Conservation (phyloP, 2,329 filamentous ascomycete species). For the Lachnellula cervina region DNA sequence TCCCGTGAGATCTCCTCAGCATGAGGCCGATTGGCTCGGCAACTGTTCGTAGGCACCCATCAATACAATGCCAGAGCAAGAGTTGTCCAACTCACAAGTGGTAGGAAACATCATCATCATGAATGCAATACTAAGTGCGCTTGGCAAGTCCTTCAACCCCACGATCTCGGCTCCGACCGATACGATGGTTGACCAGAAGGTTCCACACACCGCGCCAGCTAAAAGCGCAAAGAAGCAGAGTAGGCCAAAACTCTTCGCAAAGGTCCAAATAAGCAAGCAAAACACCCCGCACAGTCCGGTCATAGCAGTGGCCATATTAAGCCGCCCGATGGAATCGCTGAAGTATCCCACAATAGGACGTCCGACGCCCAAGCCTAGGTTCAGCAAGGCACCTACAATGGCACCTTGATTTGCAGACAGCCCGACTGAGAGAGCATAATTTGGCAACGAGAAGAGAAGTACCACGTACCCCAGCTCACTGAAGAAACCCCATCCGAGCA, state of each 20-base stretch:
- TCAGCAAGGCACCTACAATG: conserved; percentile 39
- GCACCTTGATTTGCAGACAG: conserved; percentile 37
- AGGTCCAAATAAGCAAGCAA: conserved; percentile 43
- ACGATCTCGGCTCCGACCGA: conserved; percentile 38
- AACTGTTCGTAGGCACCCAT: conserved; percentile 20
- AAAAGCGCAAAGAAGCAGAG: conserved; percentile 41
- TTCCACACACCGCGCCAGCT: conserved; percentile 41
- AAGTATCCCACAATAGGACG: conserved; percentile 41
- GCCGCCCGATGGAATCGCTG: conserved; percentile 41
- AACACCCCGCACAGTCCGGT: conserved; percentile 37
- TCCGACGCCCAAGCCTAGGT: conserved; percentile 43
- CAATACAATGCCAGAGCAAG: too few species aligned
- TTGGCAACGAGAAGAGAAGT: conserved; percentile 41
- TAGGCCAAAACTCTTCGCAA: conserved; percentile 38
- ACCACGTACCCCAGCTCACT: conserved; percentile 45
- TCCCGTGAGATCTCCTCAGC: conserved; percentile 26
- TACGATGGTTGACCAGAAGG: conserved; percentile 44
- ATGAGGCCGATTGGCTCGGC: conserved; percentile 40
- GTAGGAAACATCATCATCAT: conserved; percentile 34
- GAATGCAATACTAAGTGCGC: conserved; percentile 37
- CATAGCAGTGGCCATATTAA: conserved; percentile 37
- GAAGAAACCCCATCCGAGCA: conserved; percentile 40
- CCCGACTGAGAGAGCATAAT: conserved; percentile 42
- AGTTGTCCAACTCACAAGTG: conserved; percentile 31
- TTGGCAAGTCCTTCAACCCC: conserved; percentile 37